Evolutionary conservation across 495 filamentous ascomycete genomes (phyloP).

Genomic region (Penicillium canescens): DNA sequence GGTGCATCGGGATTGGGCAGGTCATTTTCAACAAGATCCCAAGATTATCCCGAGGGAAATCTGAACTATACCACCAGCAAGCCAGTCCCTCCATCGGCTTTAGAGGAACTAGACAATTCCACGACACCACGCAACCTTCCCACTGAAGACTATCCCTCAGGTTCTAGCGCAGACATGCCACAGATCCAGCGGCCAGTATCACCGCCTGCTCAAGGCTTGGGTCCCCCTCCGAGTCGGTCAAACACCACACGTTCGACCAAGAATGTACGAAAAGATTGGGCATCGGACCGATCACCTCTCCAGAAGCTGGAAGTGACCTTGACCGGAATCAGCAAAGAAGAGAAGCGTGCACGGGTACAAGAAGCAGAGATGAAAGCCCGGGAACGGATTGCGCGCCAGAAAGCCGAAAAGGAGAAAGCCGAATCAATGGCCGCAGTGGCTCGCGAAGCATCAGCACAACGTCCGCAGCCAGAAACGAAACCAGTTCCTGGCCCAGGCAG

Average conservation of each 20-base stretch:
- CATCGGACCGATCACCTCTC: slow-evolving; percentile 80
- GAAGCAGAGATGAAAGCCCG: slow-evolving; percentile 66
- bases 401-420: slow-evolving; percentile 24
- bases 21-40: slow-evolving; percentile 23
- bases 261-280: slow-evolving; percentile 49
- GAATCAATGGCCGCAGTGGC: slow-evolving; percentile 13
- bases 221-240: slow-evolving; percentile 30
- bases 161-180: neutral
- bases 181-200: slow-evolving; percentile 2
- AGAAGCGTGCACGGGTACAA: slow-evolving; percentile 78
- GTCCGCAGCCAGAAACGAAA: slow-evolving; percentile 2
- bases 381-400: slow-evolving; percentile 47
- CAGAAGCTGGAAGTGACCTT: slow-evolving; percentile 89
- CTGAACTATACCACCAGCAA: slow-evolving; percentile 25
- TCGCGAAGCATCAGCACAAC: neutral
- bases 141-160: slow-evolving; percentile 5
- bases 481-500: neutral
- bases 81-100: slow-evolving; percentile 1
- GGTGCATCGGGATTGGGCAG: slow-evolving; percentile 7
- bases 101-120: slow-evolving; percentile 16
- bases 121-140: slow-evolving; percentile 25
- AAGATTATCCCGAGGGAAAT: slow-evolving; percentile 12
- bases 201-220: slow-evolving; percentile 1
- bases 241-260: slow-evolving; percentile 40
- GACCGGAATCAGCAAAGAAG: slow-evolving; percentile 87